Evolutionary conservation across 768 basidiomycete species (phyloP).

Genomic region (Podaxis sp.): DNA sequence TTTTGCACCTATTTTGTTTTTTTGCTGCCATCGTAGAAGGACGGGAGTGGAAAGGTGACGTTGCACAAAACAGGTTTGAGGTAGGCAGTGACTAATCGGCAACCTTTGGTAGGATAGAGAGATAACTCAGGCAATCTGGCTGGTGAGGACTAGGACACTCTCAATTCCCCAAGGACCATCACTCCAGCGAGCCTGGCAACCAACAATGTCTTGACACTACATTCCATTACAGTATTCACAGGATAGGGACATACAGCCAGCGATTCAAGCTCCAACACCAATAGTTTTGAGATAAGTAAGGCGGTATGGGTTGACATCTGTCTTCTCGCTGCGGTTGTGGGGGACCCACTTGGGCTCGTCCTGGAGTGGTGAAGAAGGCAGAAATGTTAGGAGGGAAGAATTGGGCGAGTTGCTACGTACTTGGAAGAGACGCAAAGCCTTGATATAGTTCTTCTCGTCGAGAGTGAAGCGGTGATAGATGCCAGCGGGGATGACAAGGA

Average conservation of each 20-base stretch:
- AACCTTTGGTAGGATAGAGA: no score
- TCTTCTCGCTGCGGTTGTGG: conserved; percentile 55
- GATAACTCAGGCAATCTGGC: no score
- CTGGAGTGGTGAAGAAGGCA: conserved; percentile 31
- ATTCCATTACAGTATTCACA: no score
- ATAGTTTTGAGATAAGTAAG: conserved; percentile 55
- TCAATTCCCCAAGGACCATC: no score
- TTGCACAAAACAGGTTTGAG: no score
- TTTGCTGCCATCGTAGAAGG: no score
- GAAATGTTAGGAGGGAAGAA: not conserved
- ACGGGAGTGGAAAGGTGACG: no score
- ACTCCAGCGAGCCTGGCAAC: no score
- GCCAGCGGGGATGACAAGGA: conserved; percentile 83
- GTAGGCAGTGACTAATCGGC: no score
- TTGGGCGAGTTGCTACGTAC: conserved; percentile 30
- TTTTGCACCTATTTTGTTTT: no score
- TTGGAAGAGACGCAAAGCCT: conserved; percentile 83
- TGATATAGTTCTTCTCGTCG: conserved; percentile 68
- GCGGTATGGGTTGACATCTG: conserved; percentile 63
- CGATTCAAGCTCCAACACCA: conserved; percentile 33
- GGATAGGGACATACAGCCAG: not conserved
- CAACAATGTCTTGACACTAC: no score
- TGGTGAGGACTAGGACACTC: no score
- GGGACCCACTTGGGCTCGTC: conserved; percentile 92
- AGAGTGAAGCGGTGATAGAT: conserved; percentile 96